Conservation (phyloP, 108 stramenopile genomes). For the Nitzschia sp. region DNA sequence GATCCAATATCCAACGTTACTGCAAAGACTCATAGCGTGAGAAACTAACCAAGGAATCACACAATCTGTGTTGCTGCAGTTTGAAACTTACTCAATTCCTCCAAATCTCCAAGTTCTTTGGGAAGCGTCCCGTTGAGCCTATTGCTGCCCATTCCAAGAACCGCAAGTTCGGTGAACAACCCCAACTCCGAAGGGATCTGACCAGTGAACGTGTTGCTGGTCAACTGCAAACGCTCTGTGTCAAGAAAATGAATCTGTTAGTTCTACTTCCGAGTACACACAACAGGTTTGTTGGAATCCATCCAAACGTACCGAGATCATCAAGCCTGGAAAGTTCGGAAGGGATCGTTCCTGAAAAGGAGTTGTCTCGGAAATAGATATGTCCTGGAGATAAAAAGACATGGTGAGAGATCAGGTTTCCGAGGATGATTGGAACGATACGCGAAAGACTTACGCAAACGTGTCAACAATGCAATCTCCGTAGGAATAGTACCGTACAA, state of each 20-base stretch:
- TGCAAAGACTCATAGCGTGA: not conserved
- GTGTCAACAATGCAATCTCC: slow-evolving; percentile 16
- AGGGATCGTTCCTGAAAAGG: slow-evolving; percentile 55
- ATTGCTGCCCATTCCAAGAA: no score
- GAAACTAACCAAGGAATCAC: no score
- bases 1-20: not conserved
- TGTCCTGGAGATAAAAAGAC: not conserved
- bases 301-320: slow-evolving; percentile 16
- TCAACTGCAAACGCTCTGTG: slow-evolving; percentile 10
- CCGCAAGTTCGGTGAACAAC: slow-evolving; percentile 16
- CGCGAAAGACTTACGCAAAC: slow-evolving; percentile 9
- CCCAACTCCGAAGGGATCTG: slow-evolving; percentile 23
- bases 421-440: not conserved
- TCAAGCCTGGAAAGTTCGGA: slow-evolving; percentile 42
- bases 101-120: slow-evolving; percentile 1
- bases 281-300: not conserved
- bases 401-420: no score
- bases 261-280: not conserved
- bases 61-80: no score
- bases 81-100: no score
- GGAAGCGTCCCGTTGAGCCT: no score
- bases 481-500: slow-evolving; percentile 21
- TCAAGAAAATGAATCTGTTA: not conserved
- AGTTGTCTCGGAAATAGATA: slow-evolving; percentile 28
- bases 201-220: slow-evolving; percentile 24